A percentile compares a stretch with the other conserved stretches of the same genome.
Evolutionary conservation across 1,284 basidiomycete genomes (phyloP).

Genomic region (Moniliophthora roreri): DNA sequence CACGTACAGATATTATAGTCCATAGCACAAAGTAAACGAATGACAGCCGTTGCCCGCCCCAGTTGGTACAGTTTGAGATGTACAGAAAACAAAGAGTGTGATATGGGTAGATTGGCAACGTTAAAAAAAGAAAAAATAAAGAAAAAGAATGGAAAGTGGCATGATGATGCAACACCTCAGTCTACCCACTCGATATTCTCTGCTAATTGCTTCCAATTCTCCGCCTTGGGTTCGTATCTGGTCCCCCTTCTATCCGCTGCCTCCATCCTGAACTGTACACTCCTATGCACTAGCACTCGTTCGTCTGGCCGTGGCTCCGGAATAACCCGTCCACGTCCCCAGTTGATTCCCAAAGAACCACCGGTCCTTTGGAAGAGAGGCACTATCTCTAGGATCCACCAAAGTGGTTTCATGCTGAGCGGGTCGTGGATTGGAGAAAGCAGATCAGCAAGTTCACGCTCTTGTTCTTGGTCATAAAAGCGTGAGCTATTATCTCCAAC

Average conservation of each 20-base stretch:
- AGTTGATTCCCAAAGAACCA: no score
- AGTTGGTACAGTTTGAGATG: no score
- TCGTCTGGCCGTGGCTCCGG: slow-evolving; percentile 24
- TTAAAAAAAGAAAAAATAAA: no score
- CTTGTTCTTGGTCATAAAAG: slow-evolving; percentile 37
- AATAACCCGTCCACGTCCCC: slow-evolving; percentile 23
- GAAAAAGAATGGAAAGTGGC: no score
- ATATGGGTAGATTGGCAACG: no score
- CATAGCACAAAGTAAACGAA: no score
- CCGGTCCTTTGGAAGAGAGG: slow-evolving; percentile 26
- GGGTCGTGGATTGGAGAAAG: slow-evolving; percentile 53
- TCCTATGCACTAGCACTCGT: slow-evolving; percentile 37
- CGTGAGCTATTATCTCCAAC: slow-evolving; percentile 30
- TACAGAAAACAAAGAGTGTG: no score
- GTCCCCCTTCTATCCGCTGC: slow-evolving; percentile 31
- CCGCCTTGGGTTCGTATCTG: slow-evolving; percentile 42
- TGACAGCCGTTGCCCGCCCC: no score
- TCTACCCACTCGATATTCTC: no score
- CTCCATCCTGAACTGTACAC: slow-evolving; percentile 45
- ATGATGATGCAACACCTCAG: no score
- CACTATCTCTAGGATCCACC: slow-evolving; percentile 58
- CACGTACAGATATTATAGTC: no score
- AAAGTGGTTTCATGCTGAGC: slow-evolving; percentile 38
- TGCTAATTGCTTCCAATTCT: neutral
- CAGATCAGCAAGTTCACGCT: slow-evolving; percentile 51